Evolutionary conservation across 2,329 filamentous ascomycete species (phyloP).

Genomic region (Cladosporium halotolerans): DNA sequence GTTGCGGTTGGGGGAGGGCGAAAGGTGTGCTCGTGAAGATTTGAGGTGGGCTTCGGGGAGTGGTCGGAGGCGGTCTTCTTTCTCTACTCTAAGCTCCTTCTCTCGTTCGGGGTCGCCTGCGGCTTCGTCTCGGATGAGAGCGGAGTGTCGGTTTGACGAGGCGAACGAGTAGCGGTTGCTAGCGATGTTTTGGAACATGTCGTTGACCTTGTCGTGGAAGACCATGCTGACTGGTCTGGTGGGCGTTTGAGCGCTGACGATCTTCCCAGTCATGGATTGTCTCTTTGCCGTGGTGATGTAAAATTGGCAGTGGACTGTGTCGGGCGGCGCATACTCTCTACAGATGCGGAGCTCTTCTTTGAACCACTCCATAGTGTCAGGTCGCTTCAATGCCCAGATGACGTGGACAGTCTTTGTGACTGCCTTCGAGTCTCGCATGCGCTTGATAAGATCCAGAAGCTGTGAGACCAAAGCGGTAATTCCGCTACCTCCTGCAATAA

Average conservation of each 20-base stretch:
- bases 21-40: constrained; percentile 23
- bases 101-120: constrained; percentile 73
- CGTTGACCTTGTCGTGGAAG: constrained; percentile 81
- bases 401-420: constrained; percentile 86
- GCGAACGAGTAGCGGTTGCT: constrained; percentile 54
- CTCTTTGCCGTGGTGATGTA: constrained; percentile 78
- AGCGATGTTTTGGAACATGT: constrained; percentile 79
- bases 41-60: constrained; percentile 55
- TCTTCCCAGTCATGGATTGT: constrained; percentile 39
- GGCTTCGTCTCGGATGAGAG: constrained; percentile 74
- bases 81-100: constrained; percentile 69
- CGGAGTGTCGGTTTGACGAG: constrained; percentile 61
- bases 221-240: constrained; percentile 61
- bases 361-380: constrained; percentile 97
- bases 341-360: constrained; percentile 90
- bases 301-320: constrained; percentile 88
- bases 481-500: constrained; percentile 89
- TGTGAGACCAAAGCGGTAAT: constrained; percentile 92
- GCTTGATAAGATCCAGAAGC: constrained; percentile 86
- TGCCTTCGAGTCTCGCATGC: constrained; percentile 90
- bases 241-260: constrained; percentile 47
- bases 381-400: constrained; percentile 85
- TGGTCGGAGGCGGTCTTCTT: constrained; percentile 78
- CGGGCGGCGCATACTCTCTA: constrained; percentile 78
- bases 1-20: constrained; percentile 41